These are phyloP conservation scores for Erodium trifolium DNA, from an alignment of 441 rosid genomes.

Conservation along the genomic window DNA sequence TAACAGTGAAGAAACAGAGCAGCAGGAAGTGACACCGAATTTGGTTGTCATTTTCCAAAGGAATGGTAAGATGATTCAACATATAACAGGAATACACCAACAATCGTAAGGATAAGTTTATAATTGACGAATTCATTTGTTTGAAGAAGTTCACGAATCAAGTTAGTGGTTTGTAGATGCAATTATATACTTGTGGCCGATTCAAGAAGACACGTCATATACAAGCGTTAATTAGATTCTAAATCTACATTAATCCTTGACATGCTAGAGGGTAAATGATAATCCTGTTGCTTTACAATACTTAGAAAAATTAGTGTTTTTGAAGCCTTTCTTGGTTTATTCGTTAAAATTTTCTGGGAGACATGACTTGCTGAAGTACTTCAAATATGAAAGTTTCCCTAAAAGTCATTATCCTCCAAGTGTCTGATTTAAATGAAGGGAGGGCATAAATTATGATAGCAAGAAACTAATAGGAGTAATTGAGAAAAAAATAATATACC, in stretches of 20 bases:
- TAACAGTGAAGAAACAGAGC: conserved; percentile 25
- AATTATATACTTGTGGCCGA: neutral
- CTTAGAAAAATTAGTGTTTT: neutral
- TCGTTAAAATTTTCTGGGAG: neutral
- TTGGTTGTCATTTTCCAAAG: neutral
- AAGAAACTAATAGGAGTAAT: neutral
- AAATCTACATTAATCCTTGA: neutral
- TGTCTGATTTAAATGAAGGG: neutral
- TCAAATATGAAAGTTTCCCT: too few species aligned
- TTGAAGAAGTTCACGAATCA: neutral
- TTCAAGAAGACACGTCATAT: neutral
- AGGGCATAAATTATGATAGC: conserved; percentile 2
- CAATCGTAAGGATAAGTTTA: neutral
- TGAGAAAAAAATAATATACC: neutral
- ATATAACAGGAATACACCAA: neutral
- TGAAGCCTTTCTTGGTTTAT: neutral
- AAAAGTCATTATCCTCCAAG: too few species aligned
- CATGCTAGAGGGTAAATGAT: neutral
- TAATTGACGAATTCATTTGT: neutral
- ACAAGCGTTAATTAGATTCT: neutral
- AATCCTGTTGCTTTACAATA: neutral
- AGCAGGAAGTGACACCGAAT: conserved; percentile 1
- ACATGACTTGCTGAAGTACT: too few species aligned
- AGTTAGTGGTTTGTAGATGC: neutral
- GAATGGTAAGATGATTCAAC: conserved; percentile 7